These are phyloP conservation scores for Tolypocladium album DNA, from an alignment of 2,329 filamentous ascomycete species.

Conservation along the genomic window DNA sequence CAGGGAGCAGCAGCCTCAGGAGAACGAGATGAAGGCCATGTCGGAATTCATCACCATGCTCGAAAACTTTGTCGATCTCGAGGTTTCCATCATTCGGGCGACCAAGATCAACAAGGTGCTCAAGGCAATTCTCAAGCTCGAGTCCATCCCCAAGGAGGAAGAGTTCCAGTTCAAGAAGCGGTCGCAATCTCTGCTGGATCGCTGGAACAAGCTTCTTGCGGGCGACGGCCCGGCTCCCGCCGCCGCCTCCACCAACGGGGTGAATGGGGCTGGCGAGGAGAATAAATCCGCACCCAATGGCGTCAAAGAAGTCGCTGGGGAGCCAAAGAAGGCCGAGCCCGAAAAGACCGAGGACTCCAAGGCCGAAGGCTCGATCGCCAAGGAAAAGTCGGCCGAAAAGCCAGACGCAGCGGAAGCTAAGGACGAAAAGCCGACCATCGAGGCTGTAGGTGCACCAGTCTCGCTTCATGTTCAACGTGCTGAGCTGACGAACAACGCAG, in stretches of 20 bases:
- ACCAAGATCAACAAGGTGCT: conserved; percentile 99
- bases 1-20: conserved; percentile 74
- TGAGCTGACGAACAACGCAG: background rate
- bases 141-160: conserved; percentile 75
- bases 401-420: background rate
- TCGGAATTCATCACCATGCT: conserved; percentile 69
- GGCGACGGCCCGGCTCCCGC: conserved; percentile 34
- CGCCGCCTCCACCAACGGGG: conserved; percentile 30
- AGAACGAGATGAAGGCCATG: conserved; percentile 73
- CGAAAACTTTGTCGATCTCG: conserved; percentile 68
- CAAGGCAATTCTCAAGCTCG: conserved; percentile 84
- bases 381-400: conserved; percentile 11
- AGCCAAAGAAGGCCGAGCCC: conserved; percentile 21
- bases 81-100: conserved; percentile 74
- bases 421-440: background rate
- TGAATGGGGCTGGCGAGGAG: conserved; percentile 29
- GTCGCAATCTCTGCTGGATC: conserved; percentile 67
- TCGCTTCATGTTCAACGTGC: background rate
- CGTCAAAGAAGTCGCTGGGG: conserved; percentile 26
- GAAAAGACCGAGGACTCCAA: conserved; percentile 4
- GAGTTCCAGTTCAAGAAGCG: conserved; percentile 84
- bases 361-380: conserved; percentile 11
- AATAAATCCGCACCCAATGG: conserved; percentile 24
- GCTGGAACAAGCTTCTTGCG: conserved; percentile 80
- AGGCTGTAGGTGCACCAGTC: background rate